These are phyloP conservation scores for Lichtheimia corymbifera DNA, from an alignment of 371 early-diverging fungal genomes.

Conservation along the genomic window DNA sequence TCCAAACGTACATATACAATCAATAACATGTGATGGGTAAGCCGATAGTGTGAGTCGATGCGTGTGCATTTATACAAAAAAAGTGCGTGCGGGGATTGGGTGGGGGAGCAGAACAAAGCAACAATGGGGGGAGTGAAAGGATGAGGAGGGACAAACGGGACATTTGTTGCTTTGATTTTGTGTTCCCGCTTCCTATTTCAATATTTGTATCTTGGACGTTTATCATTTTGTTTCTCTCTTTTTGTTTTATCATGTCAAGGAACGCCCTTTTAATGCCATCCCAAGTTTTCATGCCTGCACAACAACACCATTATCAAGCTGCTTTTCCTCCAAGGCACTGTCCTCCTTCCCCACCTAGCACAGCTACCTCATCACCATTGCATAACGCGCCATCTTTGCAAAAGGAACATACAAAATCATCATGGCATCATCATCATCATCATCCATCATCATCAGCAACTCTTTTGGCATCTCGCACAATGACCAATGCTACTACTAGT, in stretches of 20 bases:
- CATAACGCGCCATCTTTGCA: neutral
- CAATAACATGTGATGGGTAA: neutral
- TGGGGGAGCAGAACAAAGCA: neutral
- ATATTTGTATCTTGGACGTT: neutral
- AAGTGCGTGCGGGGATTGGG: neutral
- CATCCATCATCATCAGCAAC: neutral
- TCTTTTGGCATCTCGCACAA: neutral
- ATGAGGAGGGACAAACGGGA: neutral
- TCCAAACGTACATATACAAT: neutral
- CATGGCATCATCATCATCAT: neutral
- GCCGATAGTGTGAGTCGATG: neutral
- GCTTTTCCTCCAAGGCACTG: slow-evolving; percentile 1
- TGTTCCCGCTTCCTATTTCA: slow-evolving; percentile 1
- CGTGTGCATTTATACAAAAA: neutral
- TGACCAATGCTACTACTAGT: slow-evolving; percentile 1
- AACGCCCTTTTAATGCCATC: slow-evolving; percentile 5
- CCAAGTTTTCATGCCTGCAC: slow-evolving; percentile 1
- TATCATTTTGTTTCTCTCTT: slow-evolving; percentile 3
- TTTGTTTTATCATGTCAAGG: slow-evolving; percentile 8
- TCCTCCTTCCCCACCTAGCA: slow-evolving; percentile 15
- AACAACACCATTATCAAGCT: slow-evolving; percentile 3
- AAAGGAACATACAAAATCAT: slow-evolving; percentile 5
- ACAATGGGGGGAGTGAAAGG: neutral
- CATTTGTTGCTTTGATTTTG: slow-evolving; percentile 3
- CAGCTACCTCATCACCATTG: slow-evolving; percentile 9